Percentiles rank a stretch among this genome's conserved stretches.
phyloP scores from a whole-genome alignment of 2,329 filamentous ascomycete genomes.

The Ceratocystis destructans region DNA sequence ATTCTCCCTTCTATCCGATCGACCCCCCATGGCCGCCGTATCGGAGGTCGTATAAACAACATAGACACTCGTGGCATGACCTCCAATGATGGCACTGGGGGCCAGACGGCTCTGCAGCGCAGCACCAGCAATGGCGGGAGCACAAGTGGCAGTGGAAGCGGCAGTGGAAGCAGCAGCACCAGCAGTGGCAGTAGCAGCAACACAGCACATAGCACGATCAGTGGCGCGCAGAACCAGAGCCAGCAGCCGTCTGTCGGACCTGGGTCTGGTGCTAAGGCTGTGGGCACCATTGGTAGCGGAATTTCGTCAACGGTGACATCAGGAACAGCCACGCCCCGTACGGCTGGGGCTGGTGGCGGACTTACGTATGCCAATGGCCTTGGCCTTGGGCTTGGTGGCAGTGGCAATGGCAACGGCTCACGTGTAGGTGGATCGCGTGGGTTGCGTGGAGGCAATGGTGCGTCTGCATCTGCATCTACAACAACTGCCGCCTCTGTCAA shows the following conservation, averaged over 20 bases:
- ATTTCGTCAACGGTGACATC: slow-evolving; percentile 11
- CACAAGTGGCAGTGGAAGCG: slow-evolving; percentile 6
- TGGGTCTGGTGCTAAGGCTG: neutral
- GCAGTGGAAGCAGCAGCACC: neutral
- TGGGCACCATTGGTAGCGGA: slow-evolving; percentile 13
- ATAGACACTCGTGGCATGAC: slow-evolving; percentile 39
- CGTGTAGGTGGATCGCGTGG: slow-evolving; percentile 9
- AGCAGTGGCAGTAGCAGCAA: neutral
- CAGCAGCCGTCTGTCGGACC: slow-evolving; percentile 3
- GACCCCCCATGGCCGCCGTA: slow-evolving; percentile 87
- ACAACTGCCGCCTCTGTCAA: neutral
- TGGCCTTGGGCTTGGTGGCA: slow-evolving; percentile 13
- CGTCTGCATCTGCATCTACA: neutral
- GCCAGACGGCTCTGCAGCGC: slow-evolving; percentile 37
- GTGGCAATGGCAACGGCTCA: neutral
- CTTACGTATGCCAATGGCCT: slow-evolving; percentile 17
- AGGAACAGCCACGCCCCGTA: slow-evolving; percentile 14
- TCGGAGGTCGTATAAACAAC: slow-evolving; percentile 70
- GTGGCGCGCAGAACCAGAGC: neutral
- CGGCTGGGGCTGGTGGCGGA: neutral
- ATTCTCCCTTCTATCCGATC: slow-evolving; percentile 73
- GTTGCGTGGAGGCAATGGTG: neutral
- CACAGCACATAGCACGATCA: neutral
- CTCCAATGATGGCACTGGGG: slow-evolving; percentile 39
- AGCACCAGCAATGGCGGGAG: slow-evolving; percentile 19